These are phyloP conservation scores for Cyclotella baltica DNA, from an alignment of 108 stramenopile species.

Conservation along the genomic window DNA sequence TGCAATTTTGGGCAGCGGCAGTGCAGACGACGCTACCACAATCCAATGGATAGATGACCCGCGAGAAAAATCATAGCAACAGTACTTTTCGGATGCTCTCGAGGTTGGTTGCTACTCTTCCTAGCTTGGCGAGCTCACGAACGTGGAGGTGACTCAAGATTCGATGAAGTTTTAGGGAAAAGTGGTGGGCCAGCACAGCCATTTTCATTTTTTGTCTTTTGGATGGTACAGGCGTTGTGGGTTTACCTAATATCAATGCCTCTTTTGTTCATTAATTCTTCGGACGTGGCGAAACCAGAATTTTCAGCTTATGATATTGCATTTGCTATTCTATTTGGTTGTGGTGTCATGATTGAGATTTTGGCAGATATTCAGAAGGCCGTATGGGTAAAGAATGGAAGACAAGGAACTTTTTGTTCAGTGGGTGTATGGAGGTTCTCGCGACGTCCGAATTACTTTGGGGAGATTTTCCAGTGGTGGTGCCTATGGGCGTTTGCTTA, in stretches of 20 bases:
- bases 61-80: slow-evolving; percentile 50
- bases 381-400: slow-evolving; percentile 60
- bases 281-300: slow-evolving; percentile 27
- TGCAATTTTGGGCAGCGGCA: slow-evolving; percentile 29
- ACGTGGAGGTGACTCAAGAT: slow-evolving; percentile 73
- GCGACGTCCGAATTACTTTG: slow-evolving; percentile 80
- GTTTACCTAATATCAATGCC: slow-evolving; percentile 69
- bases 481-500: slow-evolving; percentile 53
- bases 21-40: not conserved
- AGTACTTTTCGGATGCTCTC: slow-evolving; percentile 57
- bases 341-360: slow-evolving; percentile 61
- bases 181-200: slow-evolving; percentile 26
- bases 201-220: slow-evolving; percentile 58
- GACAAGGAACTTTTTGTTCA: slow-evolving; percentile 62
- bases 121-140: slow-evolving; percentile 74
- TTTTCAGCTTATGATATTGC: slow-evolving; percentile 46
- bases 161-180: slow-evolving; percentile 65
- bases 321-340: slow-evolving; percentile 43
- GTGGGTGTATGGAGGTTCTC: slow-evolving; percentile 67
- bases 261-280: slow-evolving; percentile 53
- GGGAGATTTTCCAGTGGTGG: slow-evolving; percentile 80
- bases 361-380: slow-evolving; percentile 72
- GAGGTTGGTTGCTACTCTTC: slow-evolving; percentile 68
- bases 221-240: slow-evolving; percentile 77
- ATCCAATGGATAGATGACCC: slow-evolving; percentile 42